Percentiles rank a stretch among this genome's conserved stretches.
phyloP scores from a whole-genome alignment of 345 rosid genomes.

The Eucalyptus decipiens region DNA sequence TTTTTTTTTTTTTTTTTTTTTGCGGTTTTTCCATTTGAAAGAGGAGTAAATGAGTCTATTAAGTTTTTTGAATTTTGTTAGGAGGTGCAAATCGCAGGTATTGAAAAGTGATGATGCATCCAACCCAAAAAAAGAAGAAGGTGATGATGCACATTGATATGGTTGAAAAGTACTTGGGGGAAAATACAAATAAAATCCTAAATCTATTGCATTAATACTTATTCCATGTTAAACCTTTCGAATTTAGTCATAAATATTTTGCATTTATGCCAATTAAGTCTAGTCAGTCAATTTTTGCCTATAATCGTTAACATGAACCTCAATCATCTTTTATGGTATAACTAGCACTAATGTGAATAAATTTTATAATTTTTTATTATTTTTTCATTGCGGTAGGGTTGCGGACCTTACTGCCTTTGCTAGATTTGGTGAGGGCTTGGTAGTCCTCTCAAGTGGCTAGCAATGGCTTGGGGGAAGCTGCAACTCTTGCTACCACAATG shows the following conservation, averaged over 20 bases:
- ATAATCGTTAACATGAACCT: no score
- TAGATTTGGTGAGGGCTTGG: neutral
- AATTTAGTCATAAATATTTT: accelerated
- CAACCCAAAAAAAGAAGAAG: accelerated
- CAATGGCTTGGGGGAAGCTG: neutral
- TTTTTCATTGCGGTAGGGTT: neutral
- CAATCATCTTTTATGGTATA: accelerated
- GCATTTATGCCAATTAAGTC: accelerated
- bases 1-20: no score
- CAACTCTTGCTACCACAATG: accelerated
- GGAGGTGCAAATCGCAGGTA: neutral
- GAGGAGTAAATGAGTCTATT: neutral
- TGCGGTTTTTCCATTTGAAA: neutral
- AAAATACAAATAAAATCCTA: no score
- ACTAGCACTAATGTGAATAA: accelerated
- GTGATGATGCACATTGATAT: neutral
- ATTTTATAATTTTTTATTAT: no score
- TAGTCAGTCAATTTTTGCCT: accelerated
- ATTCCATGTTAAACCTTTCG: accelerated
- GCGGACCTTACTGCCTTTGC: accelerated
- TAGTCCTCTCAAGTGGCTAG: accelerated
- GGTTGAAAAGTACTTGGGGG: no score
- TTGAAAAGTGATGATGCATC: neutral
- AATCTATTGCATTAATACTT: accelerated
- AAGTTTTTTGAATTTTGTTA: neutral